phyloP scores from a whole-genome alignment of 257 asterid genomes.

The Primulina tabacum region DNA sequence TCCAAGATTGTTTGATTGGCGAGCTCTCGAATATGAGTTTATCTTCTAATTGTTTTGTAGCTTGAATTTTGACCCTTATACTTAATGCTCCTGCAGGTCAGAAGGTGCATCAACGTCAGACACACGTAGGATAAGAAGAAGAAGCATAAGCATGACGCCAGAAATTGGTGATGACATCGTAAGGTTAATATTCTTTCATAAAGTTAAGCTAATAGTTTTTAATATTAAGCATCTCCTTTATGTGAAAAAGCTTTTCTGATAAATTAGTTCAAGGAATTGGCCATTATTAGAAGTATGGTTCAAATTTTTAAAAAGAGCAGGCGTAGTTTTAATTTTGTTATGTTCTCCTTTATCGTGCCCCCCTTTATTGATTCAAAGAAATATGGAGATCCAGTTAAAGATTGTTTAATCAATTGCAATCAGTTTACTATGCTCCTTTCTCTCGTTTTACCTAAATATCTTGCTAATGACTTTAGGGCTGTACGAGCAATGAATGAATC shows the following conservation, averaged over 20 bases:
- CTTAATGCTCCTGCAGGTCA: conserved; percentile 57
- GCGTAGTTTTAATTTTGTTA: no score
- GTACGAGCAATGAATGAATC: conserved; percentile 96
- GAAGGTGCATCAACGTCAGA: conserved; percentile 83
- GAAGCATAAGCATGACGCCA: conserved; percentile 97
- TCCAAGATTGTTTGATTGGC: background rate
- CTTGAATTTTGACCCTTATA: conserved; percentile 18
- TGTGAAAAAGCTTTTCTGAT: background rate
- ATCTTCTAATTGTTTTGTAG: background rate
- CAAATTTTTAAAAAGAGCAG: background rate
- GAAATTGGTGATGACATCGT: conserved; percentile 98
- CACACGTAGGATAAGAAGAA: conserved; percentile 75
- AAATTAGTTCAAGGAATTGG: no score
- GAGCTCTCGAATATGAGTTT: background rate
- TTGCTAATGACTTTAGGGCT: conserved; percentile 55
- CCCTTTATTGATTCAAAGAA: background rate
- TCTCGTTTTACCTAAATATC: conserved; percentile 15
- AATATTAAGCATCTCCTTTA: background rate
- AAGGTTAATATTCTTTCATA: conserved; percentile 56
- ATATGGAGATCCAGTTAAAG: background rate
- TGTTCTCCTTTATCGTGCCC: background rate
- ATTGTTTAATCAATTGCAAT: background rate
- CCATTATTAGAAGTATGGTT: background rate
- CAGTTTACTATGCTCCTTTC: conserved; percentile 2
- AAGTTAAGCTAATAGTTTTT: conserved; percentile 10